Base-by-base conservation (phyloP, 495 filamentous ascomycete species). In the Aspergillus hancockii region DNA sequence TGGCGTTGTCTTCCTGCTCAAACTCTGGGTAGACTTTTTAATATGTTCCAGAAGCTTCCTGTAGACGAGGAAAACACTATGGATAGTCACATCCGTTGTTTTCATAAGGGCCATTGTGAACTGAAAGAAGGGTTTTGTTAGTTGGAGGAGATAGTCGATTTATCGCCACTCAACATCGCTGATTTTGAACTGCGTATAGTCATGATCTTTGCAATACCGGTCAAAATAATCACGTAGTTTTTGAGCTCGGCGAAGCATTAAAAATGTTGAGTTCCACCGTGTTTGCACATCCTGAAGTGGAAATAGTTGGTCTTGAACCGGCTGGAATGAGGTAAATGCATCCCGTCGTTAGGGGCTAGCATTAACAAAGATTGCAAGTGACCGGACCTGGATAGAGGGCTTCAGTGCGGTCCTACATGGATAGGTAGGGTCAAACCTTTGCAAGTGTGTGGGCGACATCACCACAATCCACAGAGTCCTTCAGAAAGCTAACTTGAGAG, bases 231-330 rank as follows among this genome's bases (percentile, higher is more conserved):
- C 19, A 8, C 46, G 51, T n/a, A 70, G 55, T 16, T 47, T 36
- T 16, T 57, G 60, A 1, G 61, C 63, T 8, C 52, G 62, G 8
- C 34, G 43, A 40, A 70, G n/a, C n/a, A n/a, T n/a, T n/a, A n/a
- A n/a, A n/a, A 45, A 45, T n/a, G 16, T 45, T 45, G 41, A 45
- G 19, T 45, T 45, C 67, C 6, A 67, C n/a, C 32, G 55, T n/a
- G 60, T 66, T 25, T 21, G 1, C 0, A 67, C 56, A 57, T 70
- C 67, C 45, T 70, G 50, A 7, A 66, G 63, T 30, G 56, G 63
- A n/a, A 67, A 41, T 12, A 65, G 58, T 21, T 53, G 61, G 34
- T 21, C 34, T 13, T 60, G 47, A 12, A 21, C 32, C 10, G 34
- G 28, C 21, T 60, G 55, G 16, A 64, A 52, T 21, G 36, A 36